Evolutionary conservation across 495 filamentous ascomycete genomes (phyloP), one percentile per base, ranked within the genome.

Genomic region (Lepidopterella palustris): DNA sequence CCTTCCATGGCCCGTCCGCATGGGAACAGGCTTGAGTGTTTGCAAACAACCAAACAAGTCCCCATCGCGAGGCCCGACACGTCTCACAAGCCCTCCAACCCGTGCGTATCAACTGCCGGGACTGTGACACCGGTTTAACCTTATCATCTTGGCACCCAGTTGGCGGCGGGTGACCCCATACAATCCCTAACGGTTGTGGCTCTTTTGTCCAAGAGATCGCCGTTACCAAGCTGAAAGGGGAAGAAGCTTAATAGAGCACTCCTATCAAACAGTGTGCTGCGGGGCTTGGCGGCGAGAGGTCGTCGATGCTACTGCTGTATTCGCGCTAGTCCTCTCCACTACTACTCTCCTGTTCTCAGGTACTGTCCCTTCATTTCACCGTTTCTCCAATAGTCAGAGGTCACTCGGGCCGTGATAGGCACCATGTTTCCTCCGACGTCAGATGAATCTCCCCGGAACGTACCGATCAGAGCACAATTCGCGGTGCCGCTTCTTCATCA

Each of bases 141-240:
- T 20, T 55, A 52, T 52, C 40, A 31, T 54, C 50, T 45, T 53
- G 39, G 57, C 58, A 48, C 25, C 23, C 25, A 58, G 23, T 39
- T 50, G 32, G 57, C 58, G 47, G 21, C 23, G 31, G 47, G 23
- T 27, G 35, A 52, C 21, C 39, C 45, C 58, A 54, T 32, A n/a
- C n/a, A 20, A n/a, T 10, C 45, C 15, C 45, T 39, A 25, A 40
- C 32, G 53, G 53, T 20, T 55, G 49, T 55, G 61, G 51, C 51
- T 57, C 50, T 45, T 28, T 15, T 23, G n/a, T 60, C 52, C 6
- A 20, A 45, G 48, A 49, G 53, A 47, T 53, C 55, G 58, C 58
- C 42, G 62, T 61, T 60, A 53, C 54, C 62, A 60, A 65, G 54
- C 25, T 32, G 51, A 32, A 54, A 53, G 51, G 51, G 27, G 51